These are phyloP conservation scores for Nicotiana attenuata DNA, from an alignment of 257 asterid genomes.

Conservation along the genomic window DNA sequence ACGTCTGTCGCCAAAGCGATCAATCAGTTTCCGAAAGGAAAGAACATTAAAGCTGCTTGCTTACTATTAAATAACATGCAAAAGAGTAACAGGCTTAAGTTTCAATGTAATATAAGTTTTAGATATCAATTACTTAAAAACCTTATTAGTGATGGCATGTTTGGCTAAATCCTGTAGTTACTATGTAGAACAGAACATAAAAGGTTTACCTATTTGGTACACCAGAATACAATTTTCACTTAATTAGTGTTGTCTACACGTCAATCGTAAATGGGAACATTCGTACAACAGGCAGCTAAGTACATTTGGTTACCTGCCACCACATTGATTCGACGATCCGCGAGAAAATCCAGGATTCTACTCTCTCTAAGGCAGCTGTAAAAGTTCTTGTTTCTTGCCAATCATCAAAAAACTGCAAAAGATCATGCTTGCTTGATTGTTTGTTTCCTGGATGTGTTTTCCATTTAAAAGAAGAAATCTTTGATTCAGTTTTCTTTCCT, in stretches of 20 bases:
- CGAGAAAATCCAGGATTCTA: slow-evolving; percentile 91
- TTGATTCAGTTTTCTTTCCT: slow-evolving; percentile 29
- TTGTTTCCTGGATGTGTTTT: slow-evolving; percentile 37
- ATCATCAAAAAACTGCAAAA: slow-evolving; percentile 62
- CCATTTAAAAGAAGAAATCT: slow-evolving; percentile 30
- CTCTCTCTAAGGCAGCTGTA: slow-evolving; percentile 74
- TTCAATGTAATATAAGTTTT: not conserved
- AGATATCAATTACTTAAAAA: not conserved
- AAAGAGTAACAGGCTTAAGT: not conserved
- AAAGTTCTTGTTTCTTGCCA: slow-evolving; percentile 93
- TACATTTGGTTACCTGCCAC: slow-evolving; percentile 80
- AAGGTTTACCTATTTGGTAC: slow-evolving; percentile 3
- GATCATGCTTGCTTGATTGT: slow-evolving; percentile 39
- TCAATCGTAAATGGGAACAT: not conserved
- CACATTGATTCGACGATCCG: slow-evolving; percentile 93
- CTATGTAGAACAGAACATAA: not conserved
- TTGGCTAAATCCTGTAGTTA: not conserved
- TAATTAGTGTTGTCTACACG: not conserved
- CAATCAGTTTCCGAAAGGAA: not conserved
- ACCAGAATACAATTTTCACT: not conserved
- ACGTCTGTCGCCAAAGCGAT: slow-evolving; percentile 46
- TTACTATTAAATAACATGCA: not conserved
- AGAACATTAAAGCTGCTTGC: not conserved
- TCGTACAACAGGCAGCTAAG: not conserved
- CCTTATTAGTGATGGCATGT: not conserved